phyloP scores from a whole-genome alignment of 108 stramenopile species.

The Cyclostephanos invisitatus region DNA sequence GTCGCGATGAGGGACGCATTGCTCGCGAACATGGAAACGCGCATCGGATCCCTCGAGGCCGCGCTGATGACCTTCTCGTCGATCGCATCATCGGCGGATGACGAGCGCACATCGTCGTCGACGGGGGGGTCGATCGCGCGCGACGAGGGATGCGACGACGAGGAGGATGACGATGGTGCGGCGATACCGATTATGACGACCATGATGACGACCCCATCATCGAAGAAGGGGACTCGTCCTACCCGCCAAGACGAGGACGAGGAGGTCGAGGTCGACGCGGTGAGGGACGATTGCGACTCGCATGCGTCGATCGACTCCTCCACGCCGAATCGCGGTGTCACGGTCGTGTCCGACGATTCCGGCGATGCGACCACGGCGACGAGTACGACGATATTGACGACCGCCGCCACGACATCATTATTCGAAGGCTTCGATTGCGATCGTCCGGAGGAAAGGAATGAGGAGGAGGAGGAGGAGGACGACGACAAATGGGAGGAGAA shows the following conservation, averaged over 20 bases:
- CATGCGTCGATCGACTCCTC: neutral
- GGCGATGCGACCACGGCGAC: neutral
- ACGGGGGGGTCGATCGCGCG: neutral
- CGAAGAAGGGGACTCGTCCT: neutral
- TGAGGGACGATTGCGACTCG: too few species aligned
- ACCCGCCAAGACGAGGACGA: too few species aligned
- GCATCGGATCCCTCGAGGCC: conserved; percentile 2
- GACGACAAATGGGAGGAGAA: too few species aligned
- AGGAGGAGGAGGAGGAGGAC: neutral
- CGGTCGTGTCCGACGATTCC: neutral
- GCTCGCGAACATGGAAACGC: neutral
- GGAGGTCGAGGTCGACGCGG: too few species aligned
- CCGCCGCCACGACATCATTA: too few species aligned
- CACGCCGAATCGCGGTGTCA: neutral
- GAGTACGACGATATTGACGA: neutral
- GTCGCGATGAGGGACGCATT: conserved; percentile 8
- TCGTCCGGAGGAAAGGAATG: too few species aligned
- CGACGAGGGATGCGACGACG: neutral
- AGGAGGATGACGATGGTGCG: neutral
- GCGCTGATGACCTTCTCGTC: neutral
- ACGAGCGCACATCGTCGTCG: neutral
- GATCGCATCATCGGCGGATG: too few species aligned
- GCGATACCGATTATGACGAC: neutral
- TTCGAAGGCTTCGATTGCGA: too few species aligned
- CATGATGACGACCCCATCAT: neutral